phyloP scores from a whole-genome alignment of 2,329 filamentous ascomycete species.

The Zasmidium cellare region DNA sequence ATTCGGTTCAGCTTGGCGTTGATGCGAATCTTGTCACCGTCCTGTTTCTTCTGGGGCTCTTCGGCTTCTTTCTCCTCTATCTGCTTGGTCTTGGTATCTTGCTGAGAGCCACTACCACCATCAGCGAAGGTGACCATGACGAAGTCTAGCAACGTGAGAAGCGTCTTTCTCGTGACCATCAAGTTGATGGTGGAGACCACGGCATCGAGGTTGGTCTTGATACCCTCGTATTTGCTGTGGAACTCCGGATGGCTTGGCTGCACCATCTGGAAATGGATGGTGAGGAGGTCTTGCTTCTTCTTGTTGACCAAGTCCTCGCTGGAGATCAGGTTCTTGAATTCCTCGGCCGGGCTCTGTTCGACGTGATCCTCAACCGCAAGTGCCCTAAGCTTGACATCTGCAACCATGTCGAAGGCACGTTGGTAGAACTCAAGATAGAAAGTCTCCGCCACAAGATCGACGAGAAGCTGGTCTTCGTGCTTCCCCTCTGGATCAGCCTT shows the following conservation, averaged over 20 bases:
- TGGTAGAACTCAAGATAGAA: slow-evolving; percentile 88
- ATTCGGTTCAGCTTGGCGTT: slow-evolving; percentile 94
- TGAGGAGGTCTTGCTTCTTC: slow-evolving; percentile 77
- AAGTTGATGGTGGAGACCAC: slow-evolving; percentile 94
- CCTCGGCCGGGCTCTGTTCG: slow-evolving; percentile 76
- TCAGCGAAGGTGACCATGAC: slow-evolving; percentile 84
- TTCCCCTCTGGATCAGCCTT: slow-evolving; percentile 77
- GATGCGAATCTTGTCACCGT: slow-evolving; percentile 75
- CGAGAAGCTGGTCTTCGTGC: slow-evolving; percentile 76
- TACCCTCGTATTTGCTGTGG: slow-evolving; percentile 84
- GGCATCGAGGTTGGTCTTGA: slow-evolving; percentile 89
- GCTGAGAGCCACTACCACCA: slow-evolving; percentile 18
- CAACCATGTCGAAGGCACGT: slow-evolving; percentile 86
- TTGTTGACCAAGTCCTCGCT: slow-evolving; percentile 73
- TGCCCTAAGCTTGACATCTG: slow-evolving; percentile 83
- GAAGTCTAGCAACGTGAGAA: slow-evolving; percentile 91
- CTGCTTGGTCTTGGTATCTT: slow-evolving; percentile 17
- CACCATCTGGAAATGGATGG: slow-evolving; percentile 81
- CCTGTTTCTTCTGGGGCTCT: slow-evolving; percentile 47
- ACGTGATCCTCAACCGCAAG: slow-evolving; percentile 94
- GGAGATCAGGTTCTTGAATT: slow-evolving; percentile 97
- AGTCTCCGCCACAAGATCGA: slow-evolving; percentile 85
- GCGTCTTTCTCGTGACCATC: slow-evolving; percentile 87
- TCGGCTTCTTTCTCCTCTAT: slow-evolving; percentile 31
- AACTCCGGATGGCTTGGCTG: slow-evolving; percentile 91